These are phyloP conservation scores for Dipteronia sinensis DNA, from an alignment of 345 rosid genomes.

Conservation along the genomic window DNA sequence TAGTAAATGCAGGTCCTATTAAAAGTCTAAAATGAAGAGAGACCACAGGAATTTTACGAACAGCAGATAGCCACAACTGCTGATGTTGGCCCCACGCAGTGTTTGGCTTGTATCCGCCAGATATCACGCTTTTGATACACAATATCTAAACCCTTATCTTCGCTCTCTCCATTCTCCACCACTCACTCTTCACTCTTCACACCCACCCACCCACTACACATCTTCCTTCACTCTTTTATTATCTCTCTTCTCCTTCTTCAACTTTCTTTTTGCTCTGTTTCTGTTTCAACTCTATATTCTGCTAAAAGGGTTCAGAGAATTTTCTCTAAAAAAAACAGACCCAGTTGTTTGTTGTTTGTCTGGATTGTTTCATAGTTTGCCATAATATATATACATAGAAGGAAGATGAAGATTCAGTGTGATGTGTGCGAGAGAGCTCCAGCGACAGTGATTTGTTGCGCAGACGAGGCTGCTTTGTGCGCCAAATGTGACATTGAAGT, in stretches of 20 bases:
- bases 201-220: not conserved
- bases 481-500: conserved; percentile 80
- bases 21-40: not conserved
- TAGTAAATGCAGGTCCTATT: not conserved
- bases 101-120: conserved; percentile 23
- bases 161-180: conserved; percentile 29
- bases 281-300: not conserved
- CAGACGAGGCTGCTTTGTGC: conserved; percentile 97
- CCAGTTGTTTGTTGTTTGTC: not conserved
- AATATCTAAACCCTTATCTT: conserved; percentile 35
- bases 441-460: conserved; percentile 95
- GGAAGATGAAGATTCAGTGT: conserved; percentile 91
- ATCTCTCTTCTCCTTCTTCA: too few relatives aligned
- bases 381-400: not conserved
- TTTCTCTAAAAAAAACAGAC: not conserved
- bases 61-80: conserved; percentile 4
- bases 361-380: too few relatives aligned
- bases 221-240: not conserved
- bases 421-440: conserved; percentile 97
- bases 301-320: not conserved
- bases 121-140: conserved; percentile 21
- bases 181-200: conserved; percentile 8
- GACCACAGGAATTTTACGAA: not conserved
- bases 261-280: not conserved
- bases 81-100: conserved; percentile 18